These are phyloP conservation scores for Rhodotorula sphaerocarpa DNA, from an alignment of 768 basidiomycete genomes.

Conservation along the genomic window DNA sequence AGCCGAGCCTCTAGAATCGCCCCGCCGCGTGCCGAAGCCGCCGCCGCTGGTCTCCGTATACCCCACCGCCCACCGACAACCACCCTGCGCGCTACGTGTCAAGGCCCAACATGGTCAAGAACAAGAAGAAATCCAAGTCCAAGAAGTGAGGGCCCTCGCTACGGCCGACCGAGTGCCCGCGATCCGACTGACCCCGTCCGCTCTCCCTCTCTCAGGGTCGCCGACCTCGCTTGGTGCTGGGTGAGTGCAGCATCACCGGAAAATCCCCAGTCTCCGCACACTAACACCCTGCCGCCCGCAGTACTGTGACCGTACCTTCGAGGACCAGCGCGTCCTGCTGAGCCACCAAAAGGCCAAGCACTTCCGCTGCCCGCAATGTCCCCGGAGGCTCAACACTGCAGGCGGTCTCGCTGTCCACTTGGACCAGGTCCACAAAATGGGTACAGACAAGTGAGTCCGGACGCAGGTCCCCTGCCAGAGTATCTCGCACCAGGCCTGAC, in stretches of 20 bases:
- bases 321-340: constrained; percentile 85
- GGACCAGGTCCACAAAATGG: constrained; percentile 98
- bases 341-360: constrained; percentile 99
- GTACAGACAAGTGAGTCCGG: constrained; percentile 69
- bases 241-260: constrained; percentile 7
- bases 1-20: too few species aligned
- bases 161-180: neutral
- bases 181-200: neutral
- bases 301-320: constrained; percentile 89
- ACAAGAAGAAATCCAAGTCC: constrained; percentile 33
- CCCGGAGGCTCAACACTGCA: constrained; percentile 88
- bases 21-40: too few species aligned
- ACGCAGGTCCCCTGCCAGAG: neutral
- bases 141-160: constrained; percentile 10
- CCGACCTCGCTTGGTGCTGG: constrained; percentile 34
- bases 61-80: neutral
- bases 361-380: constrained; percentile 95
- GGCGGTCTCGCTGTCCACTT: constrained; percentile 96
- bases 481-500: constrained; percentile 12
- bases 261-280: too few species aligned
- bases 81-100: neutral
- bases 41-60: too few species aligned
- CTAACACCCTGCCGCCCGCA: neutral
- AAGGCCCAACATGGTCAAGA: constrained; percentile 30
- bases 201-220: constrained; percentile 14